Conservation (phyloP, 768 basidiomycete species). For the Suillus cothurnatus region DNA sequence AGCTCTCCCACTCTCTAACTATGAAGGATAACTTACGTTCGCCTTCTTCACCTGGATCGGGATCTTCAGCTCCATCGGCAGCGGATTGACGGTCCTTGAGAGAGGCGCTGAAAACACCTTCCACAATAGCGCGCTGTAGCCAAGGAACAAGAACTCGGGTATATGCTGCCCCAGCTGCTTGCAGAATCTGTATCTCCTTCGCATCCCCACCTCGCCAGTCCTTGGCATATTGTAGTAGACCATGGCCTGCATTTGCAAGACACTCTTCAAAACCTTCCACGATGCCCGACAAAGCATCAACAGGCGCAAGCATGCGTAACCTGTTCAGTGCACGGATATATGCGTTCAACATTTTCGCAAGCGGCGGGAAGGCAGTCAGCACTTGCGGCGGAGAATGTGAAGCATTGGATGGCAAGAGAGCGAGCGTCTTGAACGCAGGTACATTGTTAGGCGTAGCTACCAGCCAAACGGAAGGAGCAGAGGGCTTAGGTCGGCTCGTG, state of each 20-base stretch:
- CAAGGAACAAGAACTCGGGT: slow-evolving; percentile 70
- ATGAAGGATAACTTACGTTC: slow-evolving; percentile 12
- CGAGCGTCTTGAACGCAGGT: slow-evolving; percentile 26
- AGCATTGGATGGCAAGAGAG: slow-evolving; percentile 29
- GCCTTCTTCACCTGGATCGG: background rate
- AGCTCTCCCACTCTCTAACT: slow-evolving; percentile 31
- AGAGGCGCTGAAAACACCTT: slow-evolving; percentile 67
- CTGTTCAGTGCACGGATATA: slow-evolving; percentile 76
- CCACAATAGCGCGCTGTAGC: slow-evolving; percentile 63
- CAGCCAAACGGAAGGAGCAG: slow-evolving; percentile 54
- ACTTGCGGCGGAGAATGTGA: slow-evolving; percentile 72
- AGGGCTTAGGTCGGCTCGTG: slow-evolving; percentile 18
- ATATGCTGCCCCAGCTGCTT: slow-evolving; percentile 59
- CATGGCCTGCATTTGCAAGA: slow-evolving; percentile 47
- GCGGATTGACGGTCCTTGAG: slow-evolving; percentile 18
- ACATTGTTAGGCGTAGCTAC: slow-evolving; percentile 40
- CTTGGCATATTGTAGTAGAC: slow-evolving; percentile 49
- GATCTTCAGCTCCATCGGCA: background rate
- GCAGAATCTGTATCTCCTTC: slow-evolving; percentile 39
- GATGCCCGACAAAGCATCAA: slow-evolving; percentile 55
- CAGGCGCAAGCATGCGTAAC: slow-evolving; percentile 78
- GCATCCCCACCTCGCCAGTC: slow-evolving; percentile 37
- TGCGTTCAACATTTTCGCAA: slow-evolving; percentile 74
- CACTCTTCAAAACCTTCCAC: slow-evolving; percentile 50
- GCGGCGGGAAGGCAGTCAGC: slow-evolving; percentile 71